Evolutionary conservation across 75 land plant species (phyloP).

Genomic region (Pinus albicaulis): DNA sequence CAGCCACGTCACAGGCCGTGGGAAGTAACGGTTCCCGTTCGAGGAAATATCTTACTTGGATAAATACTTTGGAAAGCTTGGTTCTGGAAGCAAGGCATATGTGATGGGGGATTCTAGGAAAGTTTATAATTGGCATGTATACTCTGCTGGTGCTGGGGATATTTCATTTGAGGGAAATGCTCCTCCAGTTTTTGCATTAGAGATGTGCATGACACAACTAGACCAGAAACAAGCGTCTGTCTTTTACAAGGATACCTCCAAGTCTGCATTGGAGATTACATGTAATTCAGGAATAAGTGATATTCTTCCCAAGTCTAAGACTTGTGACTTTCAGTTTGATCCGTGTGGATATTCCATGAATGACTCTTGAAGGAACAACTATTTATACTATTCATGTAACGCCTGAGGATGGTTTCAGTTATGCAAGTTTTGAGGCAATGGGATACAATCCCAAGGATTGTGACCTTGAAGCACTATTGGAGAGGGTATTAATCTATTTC

Average conservation of each 20-base stretch:
- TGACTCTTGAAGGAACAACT: constrained; percentile 50
- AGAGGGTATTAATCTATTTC: constrained; percentile 58
- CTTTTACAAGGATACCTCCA: constrained; percentile 42
- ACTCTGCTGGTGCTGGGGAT: constrained; percentile 33
- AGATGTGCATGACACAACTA: constrained; percentile 87
- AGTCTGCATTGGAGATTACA: constrained; percentile 58
- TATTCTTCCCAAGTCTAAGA: constrained; percentile 64
- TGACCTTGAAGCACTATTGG: constrained; percentile 31
- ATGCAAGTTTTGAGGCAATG: constrained; percentile 82
- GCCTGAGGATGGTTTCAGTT: constrained; percentile 87
- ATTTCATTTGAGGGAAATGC: neutral
- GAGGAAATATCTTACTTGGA: constrained; percentile 62
- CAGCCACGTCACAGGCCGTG: no score
- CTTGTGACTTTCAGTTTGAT: constrained; percentile 85
- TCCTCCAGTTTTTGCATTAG: constrained; percentile 35
- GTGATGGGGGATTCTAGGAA: constrained; percentile 46
- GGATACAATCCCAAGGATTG: constrained; percentile 46
- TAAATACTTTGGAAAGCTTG: constrained; percentile 37
- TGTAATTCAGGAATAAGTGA: constrained; percentile 46
- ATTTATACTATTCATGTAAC: constrained; percentile 78
- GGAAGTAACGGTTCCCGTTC: no score
- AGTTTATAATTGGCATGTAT: constrained; percentile 55
- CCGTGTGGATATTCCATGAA: constrained; percentile 96
- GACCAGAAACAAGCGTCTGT: constrained; percentile 41
- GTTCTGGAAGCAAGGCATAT: constrained; percentile 43